Evolutionary conservation across 441 rosid genomes (phyloP).

Genomic region (Codiaeum variegatum): DNA sequence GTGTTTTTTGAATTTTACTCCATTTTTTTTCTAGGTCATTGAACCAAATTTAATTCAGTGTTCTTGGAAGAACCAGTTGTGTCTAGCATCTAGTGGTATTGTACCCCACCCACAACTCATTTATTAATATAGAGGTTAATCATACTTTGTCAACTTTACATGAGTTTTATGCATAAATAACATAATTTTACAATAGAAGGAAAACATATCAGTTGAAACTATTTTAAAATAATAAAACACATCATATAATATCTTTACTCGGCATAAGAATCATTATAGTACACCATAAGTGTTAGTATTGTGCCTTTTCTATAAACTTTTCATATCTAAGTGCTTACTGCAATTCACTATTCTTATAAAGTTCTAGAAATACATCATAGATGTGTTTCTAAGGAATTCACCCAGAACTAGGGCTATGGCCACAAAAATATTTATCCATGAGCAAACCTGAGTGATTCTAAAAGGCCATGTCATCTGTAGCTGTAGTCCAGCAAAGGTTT

Average conservation of each 20-base stretch:
- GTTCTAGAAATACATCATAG: background rate
- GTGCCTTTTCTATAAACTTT: background rate
- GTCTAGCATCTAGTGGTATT: no score
- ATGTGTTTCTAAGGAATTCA: background rate
- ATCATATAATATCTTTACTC: background rate
- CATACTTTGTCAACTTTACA: no score
- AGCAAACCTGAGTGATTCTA: background rate
- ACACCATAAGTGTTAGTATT: background rate
- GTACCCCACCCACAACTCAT: no score
- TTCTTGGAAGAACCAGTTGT: no score
- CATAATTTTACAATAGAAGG: background rate
- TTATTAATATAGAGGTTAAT: no score
- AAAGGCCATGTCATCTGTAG: background rate
- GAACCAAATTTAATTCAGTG: no score
- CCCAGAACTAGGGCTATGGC: constrained; percentile 8
- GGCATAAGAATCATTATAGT: background rate
- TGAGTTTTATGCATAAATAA: background rate
- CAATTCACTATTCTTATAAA: background rate
- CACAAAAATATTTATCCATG: background rate
- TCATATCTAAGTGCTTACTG: background rate
- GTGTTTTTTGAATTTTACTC: background rate
- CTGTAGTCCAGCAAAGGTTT: background rate
- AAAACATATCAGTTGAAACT: background rate
- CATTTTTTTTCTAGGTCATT: background rate
- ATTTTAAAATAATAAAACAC: background rate